A percentile compares a stretch with the other conserved stretches of the same genome.
phyloP scores from a whole-genome alignment of 768 basidiomycete genomes.

The Trametes elegans region DNA sequence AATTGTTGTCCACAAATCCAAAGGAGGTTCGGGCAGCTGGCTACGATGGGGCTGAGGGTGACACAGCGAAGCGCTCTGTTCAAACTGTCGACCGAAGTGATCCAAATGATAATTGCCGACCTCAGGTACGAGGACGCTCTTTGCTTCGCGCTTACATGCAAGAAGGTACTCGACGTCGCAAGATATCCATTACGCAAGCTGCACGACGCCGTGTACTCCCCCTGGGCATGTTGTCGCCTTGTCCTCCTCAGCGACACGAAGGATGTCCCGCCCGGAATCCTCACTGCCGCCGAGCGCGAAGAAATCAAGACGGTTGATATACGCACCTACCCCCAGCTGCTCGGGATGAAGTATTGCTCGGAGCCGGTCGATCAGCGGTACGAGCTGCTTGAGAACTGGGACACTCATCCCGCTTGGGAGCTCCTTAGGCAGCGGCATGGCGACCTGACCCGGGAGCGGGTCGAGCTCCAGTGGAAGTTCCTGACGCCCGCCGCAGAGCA shows the following conservation, averaged over 20 bases:
- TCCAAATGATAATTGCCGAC: not conserved
- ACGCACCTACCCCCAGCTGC: not conserved
- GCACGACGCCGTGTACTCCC: not conserved
- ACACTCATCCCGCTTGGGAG: no score
- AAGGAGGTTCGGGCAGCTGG: not conserved
- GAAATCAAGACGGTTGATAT: not conserved
- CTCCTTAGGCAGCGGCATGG: no score
- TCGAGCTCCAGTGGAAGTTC: no score
- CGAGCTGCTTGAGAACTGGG: no score
- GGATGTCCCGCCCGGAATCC: not conserved
- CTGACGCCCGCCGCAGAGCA: no score
- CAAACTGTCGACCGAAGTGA: not conserved
- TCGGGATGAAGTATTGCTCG: not conserved
- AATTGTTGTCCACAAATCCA: not conserved
- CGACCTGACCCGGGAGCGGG: no score
- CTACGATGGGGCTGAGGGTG: not conserved
- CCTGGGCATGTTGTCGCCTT: constrained; percentile 1
- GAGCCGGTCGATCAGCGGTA: not conserved
- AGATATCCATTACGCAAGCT: not conserved
- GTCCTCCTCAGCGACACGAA: not conserved
- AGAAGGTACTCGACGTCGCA: not conserved
- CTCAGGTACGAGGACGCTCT: not conserved
- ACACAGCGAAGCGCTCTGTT: not conserved
- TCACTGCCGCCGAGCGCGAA: not conserved
- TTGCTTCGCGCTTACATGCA: constrained; percentile 6